Evolutionary conservation across 2,329 filamentous ascomycete species (phyloP).

Genomic region (Fusarium palustre): DNA sequence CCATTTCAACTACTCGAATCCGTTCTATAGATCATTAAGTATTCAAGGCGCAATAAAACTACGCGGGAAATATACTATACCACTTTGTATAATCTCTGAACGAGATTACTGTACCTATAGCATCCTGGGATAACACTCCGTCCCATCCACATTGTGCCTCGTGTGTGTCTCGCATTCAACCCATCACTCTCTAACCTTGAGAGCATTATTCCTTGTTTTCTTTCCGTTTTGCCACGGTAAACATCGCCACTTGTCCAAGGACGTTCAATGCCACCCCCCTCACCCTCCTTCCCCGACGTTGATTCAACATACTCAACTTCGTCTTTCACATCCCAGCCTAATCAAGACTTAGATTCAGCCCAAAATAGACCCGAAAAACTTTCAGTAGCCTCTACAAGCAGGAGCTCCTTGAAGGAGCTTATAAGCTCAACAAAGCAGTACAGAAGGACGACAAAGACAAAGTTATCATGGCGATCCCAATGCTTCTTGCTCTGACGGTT

Average conservation of each 20-base stretch:
- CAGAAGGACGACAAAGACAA: conserved; percentile 45
- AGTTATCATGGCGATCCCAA: conserved; percentile 48
- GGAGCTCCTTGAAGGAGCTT: conserved; percentile 43
- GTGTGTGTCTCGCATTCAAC: conserved; percentile 30
- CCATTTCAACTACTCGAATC: not conserved
- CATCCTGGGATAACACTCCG: conserved; percentile 30
- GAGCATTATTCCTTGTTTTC: conserved; percentile 29
- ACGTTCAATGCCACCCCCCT: conserved; percentile 43
- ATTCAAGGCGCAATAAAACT: not conserved
- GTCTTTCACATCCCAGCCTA: conserved; percentile 20
- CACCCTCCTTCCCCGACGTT: conserved; percentile 22
- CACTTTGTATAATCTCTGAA: conserved; percentile 29
- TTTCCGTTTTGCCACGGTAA: conserved; percentile 29
- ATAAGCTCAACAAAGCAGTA: conserved; percentile 45
- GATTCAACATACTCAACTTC: conserved; percentile 19
- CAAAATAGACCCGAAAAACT: conserved; percentile 42
- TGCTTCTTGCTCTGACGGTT: conserved; percentile 48
- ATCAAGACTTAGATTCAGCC: conserved; percentile 22
- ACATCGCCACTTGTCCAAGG: conserved; percentile 23
- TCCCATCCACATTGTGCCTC: conserved; percentile 4
- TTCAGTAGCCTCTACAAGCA: conserved; percentile 40
- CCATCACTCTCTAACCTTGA: conserved; percentile 10
- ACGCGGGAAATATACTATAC: conserved; percentile 23
- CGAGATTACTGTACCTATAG: conserved; percentile 13
- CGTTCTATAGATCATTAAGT: not conserved